Conservation (phyloP, 1,284 basidiomycete genomes). For the Ceratobasidium sp. region DNA sequence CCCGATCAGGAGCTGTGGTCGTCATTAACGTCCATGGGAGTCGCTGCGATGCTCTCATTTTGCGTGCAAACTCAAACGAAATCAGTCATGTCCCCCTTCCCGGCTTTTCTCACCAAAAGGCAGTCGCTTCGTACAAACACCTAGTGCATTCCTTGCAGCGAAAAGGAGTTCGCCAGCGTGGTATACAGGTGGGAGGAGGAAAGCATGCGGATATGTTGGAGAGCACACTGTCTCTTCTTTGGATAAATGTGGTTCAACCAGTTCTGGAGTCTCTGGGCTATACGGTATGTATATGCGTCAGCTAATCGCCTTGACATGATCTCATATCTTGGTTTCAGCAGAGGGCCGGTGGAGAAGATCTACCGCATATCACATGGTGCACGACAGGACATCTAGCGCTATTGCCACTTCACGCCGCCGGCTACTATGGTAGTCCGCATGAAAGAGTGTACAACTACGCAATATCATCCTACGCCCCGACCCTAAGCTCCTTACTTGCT, state of each 20-base stretch:
- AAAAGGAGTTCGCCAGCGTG: neutral
- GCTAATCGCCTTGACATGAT: neutral
- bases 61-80: neutral
- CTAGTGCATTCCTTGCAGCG: neutral
- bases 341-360: neutral
- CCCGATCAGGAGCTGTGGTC: neutral
- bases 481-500: constrained; percentile 8
- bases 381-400: constrained; percentile 17
- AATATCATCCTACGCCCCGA: constrained; percentile 29
- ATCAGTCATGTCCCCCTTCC: neutral
- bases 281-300: neutral
- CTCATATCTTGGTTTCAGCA: neutral
- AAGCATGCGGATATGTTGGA: neutral
- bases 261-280: constrained; percentile 16
- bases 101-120: neutral
- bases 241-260: constrained; percentile 19
- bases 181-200: neutral
- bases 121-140: neutral
- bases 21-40: neutral
- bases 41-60: neutral
- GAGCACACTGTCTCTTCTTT: constrained; percentile 1
- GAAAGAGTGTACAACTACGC: neutral
- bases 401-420: constrained; percentile 36
- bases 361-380: constrained; percentile 37
- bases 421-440: neutral